Percentiles rank a stretch among this genome's conserved stretches.
Evolutionary conservation across 768 basidiomycete genomes (phyloP).

Genomic region (Asterophora lycoperdoides): DNA sequence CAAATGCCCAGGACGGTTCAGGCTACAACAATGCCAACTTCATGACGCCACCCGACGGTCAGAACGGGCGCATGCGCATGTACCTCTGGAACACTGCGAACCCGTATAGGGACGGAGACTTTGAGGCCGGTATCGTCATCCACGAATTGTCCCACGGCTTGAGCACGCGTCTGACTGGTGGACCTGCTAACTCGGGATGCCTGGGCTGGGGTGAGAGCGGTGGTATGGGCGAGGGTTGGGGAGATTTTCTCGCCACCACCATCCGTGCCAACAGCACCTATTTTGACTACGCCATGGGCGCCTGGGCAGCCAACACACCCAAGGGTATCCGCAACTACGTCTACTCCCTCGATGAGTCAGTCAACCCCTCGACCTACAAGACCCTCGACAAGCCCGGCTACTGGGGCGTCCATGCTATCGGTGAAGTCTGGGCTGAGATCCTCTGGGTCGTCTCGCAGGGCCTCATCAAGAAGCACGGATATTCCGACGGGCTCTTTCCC

Average conservation of each 20-base stretch:
- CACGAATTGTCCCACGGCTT: conserved; percentile 88
- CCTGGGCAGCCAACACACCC: conserved; percentile 81
- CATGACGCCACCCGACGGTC: conserved; percentile 80
- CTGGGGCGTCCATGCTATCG: conserved; percentile 90
- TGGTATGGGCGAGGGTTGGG: conserved; percentile 99
- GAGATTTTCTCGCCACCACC: conserved; percentile 84
- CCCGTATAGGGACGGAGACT: conserved; percentile 91
- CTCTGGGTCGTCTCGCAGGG: conserved; percentile 76
- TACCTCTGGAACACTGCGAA: conserved; percentile 91
- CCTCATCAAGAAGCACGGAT: conserved; percentile 81
- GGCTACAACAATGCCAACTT: conserved; percentile 94
- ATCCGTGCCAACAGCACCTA: conserved; percentile 75
- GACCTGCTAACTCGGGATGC: conserved; percentile 88
- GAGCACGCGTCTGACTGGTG: conserved; percentile 92
- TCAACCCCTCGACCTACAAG: conserved; percentile 93
- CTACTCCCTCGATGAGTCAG: conserved; percentile 68
- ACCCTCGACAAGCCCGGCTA: conserved; percentile 91
- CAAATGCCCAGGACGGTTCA: conserved; percentile 93
- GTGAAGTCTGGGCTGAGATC: conserved; percentile 94
- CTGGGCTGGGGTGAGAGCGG: conserved; percentile 95
- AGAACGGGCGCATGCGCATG: conserved; percentile 93
- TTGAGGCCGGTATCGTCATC: conserved; percentile 96
- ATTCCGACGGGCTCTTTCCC: conserved; percentile 74
- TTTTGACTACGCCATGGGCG: conserved; percentile 85
- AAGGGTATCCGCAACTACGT: conserved; percentile 80